Evolutionary conservation across 257 asterid species (phyloP), one percentile per base, ranked within the genome.

Genomic region (Fraxinus cuspidata): DNA sequence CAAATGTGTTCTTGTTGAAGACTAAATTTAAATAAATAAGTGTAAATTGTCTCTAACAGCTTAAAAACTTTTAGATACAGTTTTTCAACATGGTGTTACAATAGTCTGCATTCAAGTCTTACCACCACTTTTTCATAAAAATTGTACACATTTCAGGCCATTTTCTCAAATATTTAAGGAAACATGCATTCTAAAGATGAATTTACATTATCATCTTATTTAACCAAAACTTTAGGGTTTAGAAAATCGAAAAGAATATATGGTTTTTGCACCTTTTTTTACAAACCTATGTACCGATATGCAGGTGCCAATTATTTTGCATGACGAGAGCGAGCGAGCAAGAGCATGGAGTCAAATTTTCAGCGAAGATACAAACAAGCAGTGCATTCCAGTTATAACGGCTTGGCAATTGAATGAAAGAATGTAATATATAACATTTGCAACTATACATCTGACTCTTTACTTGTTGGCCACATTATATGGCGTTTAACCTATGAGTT

Each of bases 381-480:
- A 93, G 76, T 96, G 97, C 71, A 90, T 93, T 74, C 99, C 99
- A 40, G 98, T 96, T 75, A 70, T 92, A 69, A 90, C 97, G 68
- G 99, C 98, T 64, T 96, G 99, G 99, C 99, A 96, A 78, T 85
- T 96, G 70, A 96, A 96, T 10, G 99, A 96, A 84, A 89, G 99
- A 88, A 96, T 96, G 99, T 93, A 77, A 84, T 77, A 7, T n/a
- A 0, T 68, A 63, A 68, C 74, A 77, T 78, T 13, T 23, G 60
- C 78, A 28, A 47, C 13, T 25, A 64, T 60, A 27, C 2, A 27
- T 5, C 34, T 49, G 25, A 63, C 34, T 63, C 72, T 56, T 21
- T 75, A 23, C 37, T 37, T 76, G 0, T 47, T 58, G 32, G 47
- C 44, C 25, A 27, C 23, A 47, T 70, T 72, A 15, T 42, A 75